Evolutionary conservation across 805 yeast genomes (phyloP), one percentile per base, ranked within the genome.

Genomic region (Schwanniomyces yamadae): DNA sequence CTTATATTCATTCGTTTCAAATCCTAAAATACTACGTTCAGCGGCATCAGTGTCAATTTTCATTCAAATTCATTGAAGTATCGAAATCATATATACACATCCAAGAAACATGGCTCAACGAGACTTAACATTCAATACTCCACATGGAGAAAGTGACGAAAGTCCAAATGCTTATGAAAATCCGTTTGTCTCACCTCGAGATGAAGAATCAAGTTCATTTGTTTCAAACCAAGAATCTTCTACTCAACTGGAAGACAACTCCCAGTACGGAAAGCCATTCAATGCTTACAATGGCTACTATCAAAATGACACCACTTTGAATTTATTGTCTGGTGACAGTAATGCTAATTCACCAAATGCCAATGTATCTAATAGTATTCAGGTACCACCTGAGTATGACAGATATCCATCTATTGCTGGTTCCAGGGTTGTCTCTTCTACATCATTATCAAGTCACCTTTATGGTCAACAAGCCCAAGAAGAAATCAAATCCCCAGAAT

Each of bases 351-450:
- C 35, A 6, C 20, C 28, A 2, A 25, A 25, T 23, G 22, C 19
- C 9, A 25, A 43, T 33, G 41, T 37, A 23, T 34, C 33, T 36
- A 32, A 44, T 37, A 49, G 46, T 33, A 50, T 63, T 28, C 60
- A 52, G n/a, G 61, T 49, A 19, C 82, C 86, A 3, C 66, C 77
- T 1, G 83, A 75, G 37, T 82, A 66, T 48, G 87, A 82, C 55
- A 66, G 89, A 47, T 83, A 82, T 50, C 90, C 91, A 4, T 69
- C 77, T 17, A 66, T 78, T 42, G 75, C 77, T 3, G 73, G 73
- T 3, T 75, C 82, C 11, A 66, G 84, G 44, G 77, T 76, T 3
- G 72, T 75, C 4, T 78, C 86, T 4, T 70, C 78, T 9, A 49
- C 65, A 4, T 63, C 70, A 12, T 42, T 58, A 23, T 49, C 57